phyloP scores from a whole-genome alignment of 768 basidiomycete species.

The Dendrothele bispora region DNA sequence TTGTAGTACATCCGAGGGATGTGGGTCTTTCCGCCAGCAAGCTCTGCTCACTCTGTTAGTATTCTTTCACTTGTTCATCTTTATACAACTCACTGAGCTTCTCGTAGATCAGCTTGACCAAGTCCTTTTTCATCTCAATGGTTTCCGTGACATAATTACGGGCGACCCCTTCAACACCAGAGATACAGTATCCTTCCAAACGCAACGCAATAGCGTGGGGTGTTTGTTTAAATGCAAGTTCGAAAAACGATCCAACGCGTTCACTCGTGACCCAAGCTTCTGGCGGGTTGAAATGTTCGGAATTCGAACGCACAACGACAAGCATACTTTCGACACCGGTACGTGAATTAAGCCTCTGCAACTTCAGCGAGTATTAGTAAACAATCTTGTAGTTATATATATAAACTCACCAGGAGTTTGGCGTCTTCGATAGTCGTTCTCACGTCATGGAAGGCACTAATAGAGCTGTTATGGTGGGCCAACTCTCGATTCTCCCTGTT shows the following conservation, averaged over 20 bases:
- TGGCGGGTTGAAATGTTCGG: background rate
- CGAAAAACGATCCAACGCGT: background rate
- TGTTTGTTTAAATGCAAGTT: background rate
- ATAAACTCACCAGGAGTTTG: background rate
- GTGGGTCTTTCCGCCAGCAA: background rate
- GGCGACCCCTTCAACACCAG: background rate
- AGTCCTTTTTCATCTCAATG: background rate
- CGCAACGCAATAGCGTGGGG: background rate
- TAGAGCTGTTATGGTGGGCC: background rate
- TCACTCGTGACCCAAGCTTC: background rate
- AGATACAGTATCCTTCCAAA: background rate
- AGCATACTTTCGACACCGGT: background rate
- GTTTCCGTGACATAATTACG: background rate
- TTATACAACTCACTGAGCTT: background rate
- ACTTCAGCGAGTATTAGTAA: background rate
- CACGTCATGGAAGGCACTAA: background rate
- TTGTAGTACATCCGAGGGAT: conserved; percentile 16
- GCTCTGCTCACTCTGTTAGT: background rate
- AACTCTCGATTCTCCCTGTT: background rate
- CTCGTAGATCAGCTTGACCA: background rate
- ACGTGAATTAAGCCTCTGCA: background rate
- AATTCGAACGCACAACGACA: background rate
- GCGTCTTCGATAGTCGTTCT: background rate
- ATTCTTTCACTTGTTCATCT: background rate
- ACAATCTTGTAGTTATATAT: background rate